Percentiles rank a stretch among this genome's conserved stretches.
These are phyloP conservation scores for Nothomitra cinnamomea DNA, from an alignment of 2,329 filamentous ascomycete species.

Conservation along the genomic window DNA sequence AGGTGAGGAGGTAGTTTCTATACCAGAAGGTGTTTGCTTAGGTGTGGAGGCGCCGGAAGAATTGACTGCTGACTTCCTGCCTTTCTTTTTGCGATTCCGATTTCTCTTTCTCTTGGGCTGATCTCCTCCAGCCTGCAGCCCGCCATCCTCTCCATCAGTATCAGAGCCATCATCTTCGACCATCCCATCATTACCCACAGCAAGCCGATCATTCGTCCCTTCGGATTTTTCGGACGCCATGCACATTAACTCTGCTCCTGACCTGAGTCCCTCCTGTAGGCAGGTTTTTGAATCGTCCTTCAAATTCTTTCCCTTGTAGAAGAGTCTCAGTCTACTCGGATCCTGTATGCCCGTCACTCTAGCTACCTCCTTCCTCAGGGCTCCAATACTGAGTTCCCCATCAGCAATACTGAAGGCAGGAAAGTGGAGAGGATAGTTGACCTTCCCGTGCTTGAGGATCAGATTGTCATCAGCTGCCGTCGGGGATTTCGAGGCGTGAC, in stretches of 20 bases:
- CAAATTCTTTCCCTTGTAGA: constrained; percentile 56
- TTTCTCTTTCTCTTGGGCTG: constrained; percentile 5
- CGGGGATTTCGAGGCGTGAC: constrained; percentile 20
- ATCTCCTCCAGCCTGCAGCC: not conserved
- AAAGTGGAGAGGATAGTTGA: constrained; percentile 53
- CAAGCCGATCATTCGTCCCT: constrained; percentile 20
- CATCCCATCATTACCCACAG: constrained; percentile 26
- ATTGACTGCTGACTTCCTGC: not conserved
- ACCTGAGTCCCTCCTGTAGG: constrained; percentile 43
- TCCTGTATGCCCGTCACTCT: constrained; percentile 47
- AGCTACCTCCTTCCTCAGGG: constrained; percentile 50
- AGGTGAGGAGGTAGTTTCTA: not conserved
- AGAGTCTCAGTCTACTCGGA: constrained; percentile 42
- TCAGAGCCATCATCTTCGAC: constrained; percentile 16
- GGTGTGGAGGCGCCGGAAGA: not conserved
- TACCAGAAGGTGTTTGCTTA: not conserved
- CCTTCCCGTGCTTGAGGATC: constrained; percentile 48
- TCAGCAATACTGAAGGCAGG: constrained; percentile 60
- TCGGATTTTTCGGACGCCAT: constrained; percentile 34
- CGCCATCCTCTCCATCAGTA: constrained; percentile 32
- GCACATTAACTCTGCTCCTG: constrained; percentile 43
- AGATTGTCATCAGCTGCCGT: constrained; percentile 38
- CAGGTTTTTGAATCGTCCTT: constrained; percentile 43
- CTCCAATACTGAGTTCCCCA: constrained; percentile 48
- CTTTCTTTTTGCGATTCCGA: constrained; percentile 5